These are phyloP conservation scores for Galerina marginata DNA, from an alignment of 768 basidiomycete species.

Conservation along the genomic window DNA sequence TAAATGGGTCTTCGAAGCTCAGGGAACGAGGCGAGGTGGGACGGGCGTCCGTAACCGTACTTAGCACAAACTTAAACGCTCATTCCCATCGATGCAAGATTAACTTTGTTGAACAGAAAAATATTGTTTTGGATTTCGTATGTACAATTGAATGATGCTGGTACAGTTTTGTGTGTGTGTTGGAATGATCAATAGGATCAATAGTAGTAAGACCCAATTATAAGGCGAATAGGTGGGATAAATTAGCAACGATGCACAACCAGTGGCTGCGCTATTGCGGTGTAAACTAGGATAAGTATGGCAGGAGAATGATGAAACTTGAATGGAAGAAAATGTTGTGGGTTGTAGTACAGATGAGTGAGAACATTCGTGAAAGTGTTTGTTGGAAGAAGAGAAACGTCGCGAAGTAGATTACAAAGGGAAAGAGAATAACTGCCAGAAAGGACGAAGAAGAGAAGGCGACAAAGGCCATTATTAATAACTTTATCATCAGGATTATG, in stretches of 20 bases:
- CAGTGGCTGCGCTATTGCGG: neutral
- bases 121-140: neutral
- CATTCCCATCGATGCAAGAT: too few relatives aligned
- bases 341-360: slow-evolving; percentile 14
- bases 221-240: neutral
- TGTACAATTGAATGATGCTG: neutral
- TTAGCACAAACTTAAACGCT: too few relatives aligned
- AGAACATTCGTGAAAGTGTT: neutral
- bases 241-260: neutral
- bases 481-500: neutral
- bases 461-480: slow-evolving; percentile 5
- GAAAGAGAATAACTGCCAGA: neutral
- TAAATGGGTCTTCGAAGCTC: neutral
- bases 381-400: neutral
- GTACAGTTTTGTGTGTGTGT: neutral
- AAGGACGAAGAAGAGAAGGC: slow-evolving; percentile 2
- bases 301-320: neutral
- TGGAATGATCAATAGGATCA: neutral
- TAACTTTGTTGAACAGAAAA: neutral
- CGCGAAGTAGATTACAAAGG: neutral
- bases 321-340: neutral
- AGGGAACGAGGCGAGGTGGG: slow-evolving; percentile 4
- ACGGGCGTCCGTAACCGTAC: neutral
- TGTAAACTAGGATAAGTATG: neutral
- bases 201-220: neutral